phyloP scores from a whole-genome alignment of 1,139 yeast genomes.

The Kluyveromyces sp. region DNA sequence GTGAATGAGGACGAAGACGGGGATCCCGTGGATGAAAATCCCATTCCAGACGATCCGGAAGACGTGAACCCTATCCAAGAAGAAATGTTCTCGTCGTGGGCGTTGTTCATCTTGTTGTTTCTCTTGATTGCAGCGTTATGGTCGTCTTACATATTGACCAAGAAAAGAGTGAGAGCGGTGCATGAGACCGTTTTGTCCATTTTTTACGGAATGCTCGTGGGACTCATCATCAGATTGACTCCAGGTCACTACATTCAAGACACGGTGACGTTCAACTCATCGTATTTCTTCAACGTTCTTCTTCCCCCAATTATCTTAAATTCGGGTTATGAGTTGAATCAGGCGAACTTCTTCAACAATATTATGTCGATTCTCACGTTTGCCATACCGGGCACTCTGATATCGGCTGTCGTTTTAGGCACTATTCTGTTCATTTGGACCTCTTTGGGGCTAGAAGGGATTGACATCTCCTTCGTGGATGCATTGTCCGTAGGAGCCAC shows the following conservation, averaged over 20 bases:
- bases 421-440: slow-evolving; percentile 84
- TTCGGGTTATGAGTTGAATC: slow-evolving; percentile 94
- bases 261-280: slow-evolving; percentile 89
- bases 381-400: slow-evolving; percentile 95
- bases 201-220: slow-evolving; percentile 95
- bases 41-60: slow-evolving; percentile 31
- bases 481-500: slow-evolving; percentile 98
- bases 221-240: slow-evolving; percentile 75
- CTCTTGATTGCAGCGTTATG: slow-evolving; percentile 83
- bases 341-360: slow-evolving; percentile 88
- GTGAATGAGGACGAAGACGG: slow-evolving; percentile 1
- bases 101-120: slow-evolving; percentile 75
- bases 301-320: slow-evolving; percentile 94
- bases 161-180: slow-evolving; percentile 82
- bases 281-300: slow-evolving; percentile 87
- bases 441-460: slow-evolving; percentile 80
- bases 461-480: slow-evolving; percentile 84
- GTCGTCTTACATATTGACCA: slow-evolving; percentile 92
- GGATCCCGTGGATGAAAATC: slow-evolving; percentile 20
- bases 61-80: slow-evolving; percentile 82
- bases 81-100: slow-evolving; percentile 96
- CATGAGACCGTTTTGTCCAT: slow-evolving; percentile 96
- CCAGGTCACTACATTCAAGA: slow-evolving; percentile 98
- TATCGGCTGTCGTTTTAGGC: slow-evolving; percentile 86
- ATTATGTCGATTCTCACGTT: slow-evolving; percentile 86